These are phyloP conservation scores for Dissophora ornata DNA, from an alignment of 192 early-diverging fungal species.

Conservation along the genomic window DNA sequence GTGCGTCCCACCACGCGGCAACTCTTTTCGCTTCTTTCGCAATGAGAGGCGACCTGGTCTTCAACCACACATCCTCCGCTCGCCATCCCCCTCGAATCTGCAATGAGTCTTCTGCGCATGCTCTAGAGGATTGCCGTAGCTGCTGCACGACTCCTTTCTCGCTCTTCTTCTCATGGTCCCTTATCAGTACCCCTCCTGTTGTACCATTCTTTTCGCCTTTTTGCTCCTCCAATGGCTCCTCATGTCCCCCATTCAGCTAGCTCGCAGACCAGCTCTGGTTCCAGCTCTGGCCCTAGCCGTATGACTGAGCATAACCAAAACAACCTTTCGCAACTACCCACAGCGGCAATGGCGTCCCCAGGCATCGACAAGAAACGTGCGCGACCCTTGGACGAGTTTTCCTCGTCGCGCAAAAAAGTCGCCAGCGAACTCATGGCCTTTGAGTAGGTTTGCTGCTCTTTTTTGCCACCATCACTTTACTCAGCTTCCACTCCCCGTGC, in stretches of 20 bases:
- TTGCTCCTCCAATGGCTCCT: slow-evolving; percentile 1
- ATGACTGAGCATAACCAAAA: not conserved
- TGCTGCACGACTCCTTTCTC: too few species aligned
- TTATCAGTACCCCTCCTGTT: not conserved
- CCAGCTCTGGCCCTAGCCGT: not conserved
- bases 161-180: too few species aligned
- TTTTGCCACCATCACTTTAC: too few species aligned
- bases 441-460: too few species aligned
- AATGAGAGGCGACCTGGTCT: too few species aligned
- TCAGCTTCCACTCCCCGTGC: too few species aligned
- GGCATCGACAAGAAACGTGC: slow-evolving; percentile 34
- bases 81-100: too few species aligned
- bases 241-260: not conserved
- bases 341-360: not conserved
- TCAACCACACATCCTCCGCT: too few species aligned
- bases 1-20: too few species aligned
- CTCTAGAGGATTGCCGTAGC: too few species aligned
- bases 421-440: slow-evolving; percentile 46
- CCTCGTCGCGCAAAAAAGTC: slow-evolving; percentile 34
- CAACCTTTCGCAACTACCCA: not conserved
- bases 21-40: too few species aligned
- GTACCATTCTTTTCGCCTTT: not conserved
- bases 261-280: not conserved
- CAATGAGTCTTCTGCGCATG: too few species aligned
- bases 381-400: slow-evolving; percentile 14